Evolutionary conservation across 805 yeast species (phyloP).

Genomic region (Ogataea zsoltii): DNA sequence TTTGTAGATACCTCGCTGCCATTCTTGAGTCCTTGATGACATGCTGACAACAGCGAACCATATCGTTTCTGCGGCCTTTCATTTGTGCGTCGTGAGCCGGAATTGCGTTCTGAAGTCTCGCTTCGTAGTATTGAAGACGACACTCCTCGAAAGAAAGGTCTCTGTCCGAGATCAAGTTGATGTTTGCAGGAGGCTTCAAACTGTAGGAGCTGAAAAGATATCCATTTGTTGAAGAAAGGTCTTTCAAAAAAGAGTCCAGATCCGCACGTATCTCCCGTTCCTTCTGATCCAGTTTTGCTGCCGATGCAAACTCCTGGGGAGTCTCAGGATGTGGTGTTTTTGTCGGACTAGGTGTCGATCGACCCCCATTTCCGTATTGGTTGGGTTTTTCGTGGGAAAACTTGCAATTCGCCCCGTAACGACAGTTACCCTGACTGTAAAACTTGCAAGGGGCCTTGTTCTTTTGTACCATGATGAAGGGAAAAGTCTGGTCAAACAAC

Average conservation of each 20-base stretch:
- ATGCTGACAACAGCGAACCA: conserved; percentile 42
- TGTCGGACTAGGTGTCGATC: conserved; percentile 8
- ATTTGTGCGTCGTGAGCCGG: conserved; percentile 42
- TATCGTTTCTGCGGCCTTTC: conserved; percentile 45
- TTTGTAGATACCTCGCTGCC: conserved; percentile 61
- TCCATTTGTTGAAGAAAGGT: conserved; percentile 12
- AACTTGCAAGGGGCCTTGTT: conserved; percentile 42
- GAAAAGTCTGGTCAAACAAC: background rate
- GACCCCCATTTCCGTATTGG: conserved; percentile 6
- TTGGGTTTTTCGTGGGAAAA: conserved; percentile 41
- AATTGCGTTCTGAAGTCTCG: conserved; percentile 29
- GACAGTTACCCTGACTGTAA: conserved; percentile 42
- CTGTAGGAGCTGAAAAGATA: conserved; percentile 46
- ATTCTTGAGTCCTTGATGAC: conserved; percentile 42
- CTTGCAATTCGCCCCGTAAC: conserved; percentile 43
- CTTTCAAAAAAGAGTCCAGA: background rate
- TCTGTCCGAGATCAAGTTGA: conserved; percentile 50
- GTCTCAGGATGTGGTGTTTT: conserved; percentile 2
- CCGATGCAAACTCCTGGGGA: conserved; percentile 11
- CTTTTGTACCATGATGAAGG: conserved; percentile 17
- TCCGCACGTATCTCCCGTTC: background rate
- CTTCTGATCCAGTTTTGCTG: conserved; percentile 2
- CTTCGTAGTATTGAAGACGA: conserved; percentile 46
- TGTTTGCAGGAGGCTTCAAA: conserved; percentile 46
- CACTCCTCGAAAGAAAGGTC: conserved; percentile 57